Evolutionary conservation across 257 asterid species (phyloP).

Genomic region (Solanum neorickii): DNA sequence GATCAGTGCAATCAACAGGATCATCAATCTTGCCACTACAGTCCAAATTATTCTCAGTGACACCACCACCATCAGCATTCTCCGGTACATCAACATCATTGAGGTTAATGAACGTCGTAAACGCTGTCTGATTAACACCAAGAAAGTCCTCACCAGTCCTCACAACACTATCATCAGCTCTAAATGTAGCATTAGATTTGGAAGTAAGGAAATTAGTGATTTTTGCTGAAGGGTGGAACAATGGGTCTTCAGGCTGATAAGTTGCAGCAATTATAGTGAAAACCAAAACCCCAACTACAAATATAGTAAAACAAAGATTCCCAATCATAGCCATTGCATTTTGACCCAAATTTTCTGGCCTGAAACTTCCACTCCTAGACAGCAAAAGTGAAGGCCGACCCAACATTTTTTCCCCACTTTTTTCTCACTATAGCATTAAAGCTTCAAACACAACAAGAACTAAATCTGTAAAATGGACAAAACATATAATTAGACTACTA

Average conservation of each 20-base stretch:
- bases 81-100: slow-evolving; percentile 59
- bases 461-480: not conserved
- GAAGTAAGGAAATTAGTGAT: slow-evolving; percentile 69
- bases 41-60: slow-evolving; percentile 1
- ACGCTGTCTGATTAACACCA: slow-evolving; percentile 59
- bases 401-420: slow-evolving; percentile 23
- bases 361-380: slow-evolving; percentile 33
- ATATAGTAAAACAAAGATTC: slow-evolving; percentile 46
- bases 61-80: not conserved
- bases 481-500: not conserved
- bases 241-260: slow-evolving; percentile 47
- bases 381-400: slow-evolving; percentile 27
- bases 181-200: slow-evolving; percentile 66
- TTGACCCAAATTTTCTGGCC: slow-evolving; percentile 73
- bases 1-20: slow-evolving; percentile 70
- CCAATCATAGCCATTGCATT: slow-evolving; percentile 50
- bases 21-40: slow-evolving; percentile 39
- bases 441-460: not conserved
- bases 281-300: slow-evolving; percentile 49
- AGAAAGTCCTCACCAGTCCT: slow-evolving; percentile 96
- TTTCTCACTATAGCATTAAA: not conserved
- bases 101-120: slow-evolving; percentile 55
- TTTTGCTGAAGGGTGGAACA: slow-evolving; percentile 75
- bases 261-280: slow-evolving; percentile 57
- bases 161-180: slow-evolving; percentile 57